These are phyloP conservation scores for Scheffersomyces spartinae DNA, from an alignment of 805 yeast genomes.

Conservation along the genomic window DNA sequence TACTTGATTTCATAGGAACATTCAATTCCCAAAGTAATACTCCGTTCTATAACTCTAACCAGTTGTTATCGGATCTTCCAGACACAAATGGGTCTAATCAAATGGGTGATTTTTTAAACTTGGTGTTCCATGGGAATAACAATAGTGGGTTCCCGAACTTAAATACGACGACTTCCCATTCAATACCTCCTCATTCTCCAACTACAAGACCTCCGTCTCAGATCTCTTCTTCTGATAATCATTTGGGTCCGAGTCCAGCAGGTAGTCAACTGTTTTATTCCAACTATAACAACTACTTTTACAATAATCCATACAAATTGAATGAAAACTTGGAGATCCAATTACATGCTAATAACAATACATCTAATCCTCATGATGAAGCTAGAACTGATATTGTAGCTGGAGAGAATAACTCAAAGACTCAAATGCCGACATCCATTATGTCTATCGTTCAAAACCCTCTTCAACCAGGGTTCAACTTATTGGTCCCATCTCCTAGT, in stretches of 20 bases:
- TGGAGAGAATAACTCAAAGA: slow-evolving; percentile 15
- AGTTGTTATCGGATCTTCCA: too few species aligned
- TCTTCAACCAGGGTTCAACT: slow-evolving; percentile 30
- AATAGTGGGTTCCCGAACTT: too few species aligned
- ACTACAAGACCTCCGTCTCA: too few species aligned
- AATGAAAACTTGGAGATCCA: slow-evolving; percentile 30
- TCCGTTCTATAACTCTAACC: too few species aligned
- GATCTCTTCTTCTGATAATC: too few species aligned
- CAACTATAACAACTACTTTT: slow-evolving; percentile 25
- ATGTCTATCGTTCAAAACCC: slow-evolving; percentile 37
- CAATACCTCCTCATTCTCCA: too few species aligned
- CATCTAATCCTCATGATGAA: slow-evolving; percentile 15
- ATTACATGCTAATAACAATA: slow-evolving; percentile 21
- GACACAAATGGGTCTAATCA: too few species aligned
- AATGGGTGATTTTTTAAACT: slow-evolving; percentile 39
- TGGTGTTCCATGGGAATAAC: slow-evolving; percentile 39
- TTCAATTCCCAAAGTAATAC: too few species aligned
- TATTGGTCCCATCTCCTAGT: slow-evolving; percentile 20
- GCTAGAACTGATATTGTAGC: slow-evolving; percentile 23
- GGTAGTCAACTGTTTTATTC: slow-evolving; percentile 15
- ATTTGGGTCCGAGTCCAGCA: too few species aligned
- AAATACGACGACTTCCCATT: too few species aligned
- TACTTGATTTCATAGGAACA: slow-evolving; percentile 43
- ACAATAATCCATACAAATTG: slow-evolving; percentile 26
- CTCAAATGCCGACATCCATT: slow-evolving; percentile 42